These are phyloP conservation scores for Ascochyta rabiei DNA, from an alignment of 2,329 filamentous ascomycete species.

Conservation along the genomic window DNA sequence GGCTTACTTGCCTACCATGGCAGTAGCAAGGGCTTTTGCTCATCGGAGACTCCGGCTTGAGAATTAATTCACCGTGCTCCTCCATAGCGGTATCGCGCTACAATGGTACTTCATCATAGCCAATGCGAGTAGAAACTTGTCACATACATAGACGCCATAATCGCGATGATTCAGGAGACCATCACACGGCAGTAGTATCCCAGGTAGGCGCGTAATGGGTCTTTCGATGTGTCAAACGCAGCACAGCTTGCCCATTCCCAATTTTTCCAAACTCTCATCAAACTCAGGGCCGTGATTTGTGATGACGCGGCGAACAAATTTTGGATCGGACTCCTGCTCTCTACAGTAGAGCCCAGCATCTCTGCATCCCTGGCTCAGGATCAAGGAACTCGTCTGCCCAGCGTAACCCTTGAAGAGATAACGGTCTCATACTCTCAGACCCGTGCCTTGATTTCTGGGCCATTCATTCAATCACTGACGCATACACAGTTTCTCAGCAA, in stretches of 20 bases:
- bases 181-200: background rate
- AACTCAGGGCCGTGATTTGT: background rate
- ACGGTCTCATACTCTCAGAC: no score
- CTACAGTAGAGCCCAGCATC: no score
- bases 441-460: no score
- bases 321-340: no score
- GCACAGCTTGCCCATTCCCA: background rate
- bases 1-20: background rate
- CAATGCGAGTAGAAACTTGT: background rate
- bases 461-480: no score
- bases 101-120: background rate
- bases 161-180: background rate
- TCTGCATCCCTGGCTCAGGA: no score
- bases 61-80: background rate
- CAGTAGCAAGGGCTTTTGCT: background rate
- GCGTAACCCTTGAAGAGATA: no score
- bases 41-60: constrained; percentile 6
- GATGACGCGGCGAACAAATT: background rate
- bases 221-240: background rate
- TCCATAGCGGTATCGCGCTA: background rate
- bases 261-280: background rate
- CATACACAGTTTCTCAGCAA: no score
- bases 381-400: no score
- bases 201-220: background rate
- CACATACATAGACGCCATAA: background rate